A percentile compares a stretch with the other conserved stretches of the same genome.
Conservation (phyloP, 805 yeast species). For the Pichia thaimueangensis region DNA sequence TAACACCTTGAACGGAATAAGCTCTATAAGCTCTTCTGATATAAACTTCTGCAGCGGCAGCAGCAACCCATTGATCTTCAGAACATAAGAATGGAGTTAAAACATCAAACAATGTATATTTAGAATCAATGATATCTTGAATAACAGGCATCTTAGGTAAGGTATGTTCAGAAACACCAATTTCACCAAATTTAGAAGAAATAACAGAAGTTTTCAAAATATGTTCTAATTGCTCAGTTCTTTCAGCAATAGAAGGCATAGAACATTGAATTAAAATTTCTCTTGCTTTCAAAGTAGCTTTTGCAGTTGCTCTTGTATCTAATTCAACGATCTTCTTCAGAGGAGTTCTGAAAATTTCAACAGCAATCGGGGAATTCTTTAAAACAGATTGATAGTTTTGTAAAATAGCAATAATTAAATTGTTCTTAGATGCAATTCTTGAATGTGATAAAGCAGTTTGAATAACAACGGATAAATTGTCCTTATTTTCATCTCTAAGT, state of each 20-base stretch:
- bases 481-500: slow-evolving; percentile 82
- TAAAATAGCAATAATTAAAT: slow-evolving; percentile 77
- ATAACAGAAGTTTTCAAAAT: slow-evolving; percentile 88
- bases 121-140: slow-evolving; percentile 91
- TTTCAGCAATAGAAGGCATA: slow-evolving; percentile 89
- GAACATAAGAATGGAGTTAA: slow-evolving; percentile 84
- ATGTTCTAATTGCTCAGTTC: slow-evolving; percentile 96
- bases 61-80: slow-evolving; percentile 78
- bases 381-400: slow-evolving; percentile 74
- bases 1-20: slow-evolving; percentile 75
- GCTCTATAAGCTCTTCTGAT: slow-evolving; percentile 97
- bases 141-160: slow-evolving; percentile 76
- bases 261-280: slow-evolving; percentile 96
- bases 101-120: slow-evolving; percentile 93
- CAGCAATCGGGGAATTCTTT: slow-evolving; percentile 61
- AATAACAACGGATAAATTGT: slow-evolving; percentile 68
- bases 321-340: slow-evolving; percentile 79
- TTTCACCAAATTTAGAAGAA: slow-evolving; percentile 83
- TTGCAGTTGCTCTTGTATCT: slow-evolving; percentile 85
- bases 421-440: slow-evolving; percentile 89
- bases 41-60: slow-evolving; percentile 96
- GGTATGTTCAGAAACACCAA: slow-evolving; percentile 61
- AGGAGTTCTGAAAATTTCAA: slow-evolving; percentile 61
- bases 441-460: slow-evolving; percentile 78
- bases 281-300: slow-evolving; percentile 91